Evolutionary conservation across 202 grass and related monocot species (phyloP).

Genomic region (Cymbopogon flexuosus): DNA sequence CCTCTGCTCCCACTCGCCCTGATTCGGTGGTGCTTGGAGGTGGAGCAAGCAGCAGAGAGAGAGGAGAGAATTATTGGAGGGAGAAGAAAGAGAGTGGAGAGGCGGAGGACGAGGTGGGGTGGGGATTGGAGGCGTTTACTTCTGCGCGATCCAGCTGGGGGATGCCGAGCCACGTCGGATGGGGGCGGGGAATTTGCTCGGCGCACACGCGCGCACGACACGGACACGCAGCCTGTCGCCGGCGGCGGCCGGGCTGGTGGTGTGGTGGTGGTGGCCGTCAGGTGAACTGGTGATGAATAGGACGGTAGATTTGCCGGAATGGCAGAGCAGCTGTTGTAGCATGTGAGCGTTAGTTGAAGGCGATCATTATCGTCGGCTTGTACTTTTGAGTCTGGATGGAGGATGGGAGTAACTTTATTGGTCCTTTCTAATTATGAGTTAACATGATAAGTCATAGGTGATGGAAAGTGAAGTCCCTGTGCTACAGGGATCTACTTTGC

Average conservation of each 20-base stretch:
- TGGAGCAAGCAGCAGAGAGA: background rate
- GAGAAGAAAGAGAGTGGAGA: constrained; percentile 8
- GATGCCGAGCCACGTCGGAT: constrained; percentile 45
- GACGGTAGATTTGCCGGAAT: background rate
- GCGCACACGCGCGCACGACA: constrained; percentile 16
- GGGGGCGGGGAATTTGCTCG: constrained; percentile 16
- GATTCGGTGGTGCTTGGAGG: background rate
- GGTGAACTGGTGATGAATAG: background rate
- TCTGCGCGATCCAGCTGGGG: constrained; percentile 42
- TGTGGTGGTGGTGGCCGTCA: background rate
- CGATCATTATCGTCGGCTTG: constrained; percentile 13
- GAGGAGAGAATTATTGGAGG: constrained; percentile 44
- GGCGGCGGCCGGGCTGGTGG: background rate
- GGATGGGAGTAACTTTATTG: background rate
- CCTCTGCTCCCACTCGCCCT: background rate
- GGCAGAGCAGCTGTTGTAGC: constrained; percentile 1
- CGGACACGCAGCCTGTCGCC: constrained; percentile 4
- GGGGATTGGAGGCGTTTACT: constrained; percentile 38
- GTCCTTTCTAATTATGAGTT: background rate
- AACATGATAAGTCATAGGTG: background rate
- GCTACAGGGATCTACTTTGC: background rate
- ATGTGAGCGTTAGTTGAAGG: constrained; percentile 6
- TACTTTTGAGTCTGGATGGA: background rate
- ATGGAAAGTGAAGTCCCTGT: background rate
- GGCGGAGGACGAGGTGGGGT: background rate